These are phyloP conservation scores for Arthrinium phaeospermum DNA, from an alignment of 2,329 filamentous ascomycete genomes.

Conservation along the genomic window DNA sequence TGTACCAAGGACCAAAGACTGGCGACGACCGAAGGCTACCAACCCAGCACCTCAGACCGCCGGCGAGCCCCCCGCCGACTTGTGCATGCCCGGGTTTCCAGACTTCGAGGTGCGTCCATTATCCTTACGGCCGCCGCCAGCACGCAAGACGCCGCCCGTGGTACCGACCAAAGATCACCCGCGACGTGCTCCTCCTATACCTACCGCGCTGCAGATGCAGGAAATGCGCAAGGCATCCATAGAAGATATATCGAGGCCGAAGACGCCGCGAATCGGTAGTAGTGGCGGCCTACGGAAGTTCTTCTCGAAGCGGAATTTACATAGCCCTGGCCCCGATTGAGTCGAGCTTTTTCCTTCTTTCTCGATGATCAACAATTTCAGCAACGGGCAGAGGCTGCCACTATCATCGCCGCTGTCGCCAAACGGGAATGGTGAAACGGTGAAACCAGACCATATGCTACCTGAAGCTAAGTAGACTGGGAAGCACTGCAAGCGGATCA, in stretches of 20 bases:
- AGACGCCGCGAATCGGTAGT: constrained; percentile 14
- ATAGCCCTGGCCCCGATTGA: neutral
- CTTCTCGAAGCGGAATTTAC: constrained; percentile 41
- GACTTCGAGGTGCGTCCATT: constrained; percentile 19
- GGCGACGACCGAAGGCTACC: constrained; percentile 1
- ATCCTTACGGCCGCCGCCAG: constrained; percentile 19
- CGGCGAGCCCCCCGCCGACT: neutral
- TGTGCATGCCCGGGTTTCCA: constrained; percentile 10
- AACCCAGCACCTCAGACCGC: neutral
- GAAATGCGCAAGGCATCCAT: constrained; percentile 13
- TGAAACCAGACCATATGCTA: neutral
- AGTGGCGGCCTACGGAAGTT: constrained; percentile 29
- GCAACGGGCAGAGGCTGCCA: neutral
- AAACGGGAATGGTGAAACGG: neutral
- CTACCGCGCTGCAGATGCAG: constrained; percentile 22
- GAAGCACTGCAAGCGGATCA: neutral
- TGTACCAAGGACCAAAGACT: neutral
- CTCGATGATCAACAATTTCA: neutral
- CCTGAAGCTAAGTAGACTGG: neutral
- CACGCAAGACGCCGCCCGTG: constrained; percentile 20
- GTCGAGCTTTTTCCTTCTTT: neutral
- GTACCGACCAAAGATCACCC: constrained; percentile 20
- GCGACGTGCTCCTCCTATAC: constrained; percentile 8
- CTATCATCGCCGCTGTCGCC: no score
- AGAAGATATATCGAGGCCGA: neutral